Evolutionary conservation across 2,329 filamentous ascomycete species (phyloP).

Genomic region (Aureobasidium subglaciale): DNA sequence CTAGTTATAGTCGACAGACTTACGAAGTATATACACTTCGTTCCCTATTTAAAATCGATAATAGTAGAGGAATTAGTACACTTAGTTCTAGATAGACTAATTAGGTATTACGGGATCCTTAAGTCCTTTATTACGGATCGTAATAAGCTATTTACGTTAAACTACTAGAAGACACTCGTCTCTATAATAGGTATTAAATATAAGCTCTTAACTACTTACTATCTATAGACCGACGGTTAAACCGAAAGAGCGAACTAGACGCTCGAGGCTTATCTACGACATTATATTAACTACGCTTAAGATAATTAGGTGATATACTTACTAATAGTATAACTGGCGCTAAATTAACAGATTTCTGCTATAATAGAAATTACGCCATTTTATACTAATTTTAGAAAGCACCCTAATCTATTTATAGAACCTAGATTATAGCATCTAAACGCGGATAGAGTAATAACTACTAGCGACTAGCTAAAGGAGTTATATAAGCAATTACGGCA

Average conservation of each 20-base stretch:
- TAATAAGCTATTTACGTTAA: conserved; percentile 21
- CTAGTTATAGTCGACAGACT: conserved; percentile 22
- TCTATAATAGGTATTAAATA: conserved; percentile 19
- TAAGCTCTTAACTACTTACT: conserved; percentile 23
- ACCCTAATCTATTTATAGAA: conserved; percentile 9
- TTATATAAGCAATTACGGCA: conserved; percentile 6
- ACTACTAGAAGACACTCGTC: conserved; percentile 20
- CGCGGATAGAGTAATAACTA: background rate
- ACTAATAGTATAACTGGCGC: conserved; percentile 20
- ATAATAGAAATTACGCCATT: conserved; percentile 21
- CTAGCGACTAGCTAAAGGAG: conserved; percentile 7
- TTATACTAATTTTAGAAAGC: conserved; percentile 18
- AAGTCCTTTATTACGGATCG: conserved; percentile 20
- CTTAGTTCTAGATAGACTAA: conserved; percentile 19
- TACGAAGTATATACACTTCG: conserved; percentile 18
- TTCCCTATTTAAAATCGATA: conserved; percentile 17
- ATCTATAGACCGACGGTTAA: conserved; percentile 24
- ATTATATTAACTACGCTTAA: conserved; percentile 21
- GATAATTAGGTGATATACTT: conserved; percentile 21
- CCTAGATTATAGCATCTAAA: conserved; percentile 1
- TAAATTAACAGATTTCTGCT: conserved; percentile 19
- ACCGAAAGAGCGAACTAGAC: conserved; percentile 24
- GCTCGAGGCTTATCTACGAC: conserved; percentile 23
- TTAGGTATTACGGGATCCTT: conserved; percentile 19
- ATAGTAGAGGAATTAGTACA: conserved; percentile 18